Percentiles rank a stretch among this genome's conserved stretches.
Conservation (phyloP, 495 filamentous ascomycete species). For the Talaromyces liani region DNA sequence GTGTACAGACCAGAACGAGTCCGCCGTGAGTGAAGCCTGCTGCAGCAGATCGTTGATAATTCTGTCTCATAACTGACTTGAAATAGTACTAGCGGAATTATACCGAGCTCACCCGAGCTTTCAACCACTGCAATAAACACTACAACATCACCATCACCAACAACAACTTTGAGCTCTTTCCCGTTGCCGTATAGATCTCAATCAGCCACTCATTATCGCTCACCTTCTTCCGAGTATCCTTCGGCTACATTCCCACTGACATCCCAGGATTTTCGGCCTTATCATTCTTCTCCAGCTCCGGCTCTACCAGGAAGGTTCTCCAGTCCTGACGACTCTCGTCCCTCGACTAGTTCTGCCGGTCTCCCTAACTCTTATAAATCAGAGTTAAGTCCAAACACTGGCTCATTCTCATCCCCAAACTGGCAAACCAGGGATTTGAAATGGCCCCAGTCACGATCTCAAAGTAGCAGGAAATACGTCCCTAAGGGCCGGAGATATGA, state of each 20-base stretch:
- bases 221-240: background rate
- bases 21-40: constrained; percentile 4
- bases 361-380: background rate
- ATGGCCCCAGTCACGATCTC: constrained; percentile 3
- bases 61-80: background rate
- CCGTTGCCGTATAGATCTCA: constrained; percentile 7
- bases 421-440: background rate
- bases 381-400: background rate
- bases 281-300: constrained; percentile 4
- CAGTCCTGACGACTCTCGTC: background rate
- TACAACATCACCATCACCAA: background rate
- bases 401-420: background rate
- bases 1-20: constrained; percentile 1
- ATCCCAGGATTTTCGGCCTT: constrained; percentile 7
- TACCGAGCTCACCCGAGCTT: background rate
- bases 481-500: background rate
- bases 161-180: constrained; percentile 2
- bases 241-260: constrained; percentile 2
- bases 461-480: background rate
- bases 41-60: background rate
- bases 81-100: background rate
- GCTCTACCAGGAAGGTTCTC: constrained; percentile 3
- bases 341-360: background rate
- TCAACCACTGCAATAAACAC: background rate
- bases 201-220: constrained; percentile 3